Base-by-base conservation (phyloP, 169 alveolate species). In the Eimeria tenella region DNA sequence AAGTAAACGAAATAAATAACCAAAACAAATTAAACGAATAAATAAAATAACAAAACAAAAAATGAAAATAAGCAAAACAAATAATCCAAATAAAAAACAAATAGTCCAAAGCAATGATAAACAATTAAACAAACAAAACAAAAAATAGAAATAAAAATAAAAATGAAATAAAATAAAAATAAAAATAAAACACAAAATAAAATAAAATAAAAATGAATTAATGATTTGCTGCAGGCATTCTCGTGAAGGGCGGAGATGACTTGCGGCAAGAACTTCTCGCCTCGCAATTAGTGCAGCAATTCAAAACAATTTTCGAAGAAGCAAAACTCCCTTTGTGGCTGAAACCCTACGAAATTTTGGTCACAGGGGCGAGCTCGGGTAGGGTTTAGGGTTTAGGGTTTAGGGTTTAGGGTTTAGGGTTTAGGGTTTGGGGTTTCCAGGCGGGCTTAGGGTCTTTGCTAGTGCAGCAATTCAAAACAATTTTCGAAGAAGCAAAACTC, bases 181-280 rank as follows among this genome's bases (percentile, higher is more conserved):
- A 11, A 7, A 13, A 13, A 31, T 52, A 10, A n/a, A n/a, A n/a
- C n/a, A n/a, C n/a, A n/a, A n/a, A n/a, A n/a, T 52, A 11, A 25
- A 62, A 6, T 6, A 5, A 23, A 8, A 25, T 23, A 15, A 6
- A 58, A 9, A 58, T 58, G 13, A 9, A 58, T 58, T 9, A 9
- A 58, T 58, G 65, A 9, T 58, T 8, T 58, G 8, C 19, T 65
- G 4, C 79, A 94, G 96, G 94, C 49, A 97, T 98, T 31, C 96
- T 99, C 62, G 98, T 99, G 31, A 99, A 99, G 94, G 99, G 99
- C 3, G 99, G 99, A 23, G 99, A 99, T 94, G 99, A 99, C 93
- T 96, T 99, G 56, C 88, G 99, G 49, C 99, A 98, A 93, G 99
- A 99, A 94, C 90, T 97, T 60, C 96, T 99, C 95, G 99, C 99